Conservation (phyloP, 805 yeast species). For the Kluyveromyces starmeri region DNA sequence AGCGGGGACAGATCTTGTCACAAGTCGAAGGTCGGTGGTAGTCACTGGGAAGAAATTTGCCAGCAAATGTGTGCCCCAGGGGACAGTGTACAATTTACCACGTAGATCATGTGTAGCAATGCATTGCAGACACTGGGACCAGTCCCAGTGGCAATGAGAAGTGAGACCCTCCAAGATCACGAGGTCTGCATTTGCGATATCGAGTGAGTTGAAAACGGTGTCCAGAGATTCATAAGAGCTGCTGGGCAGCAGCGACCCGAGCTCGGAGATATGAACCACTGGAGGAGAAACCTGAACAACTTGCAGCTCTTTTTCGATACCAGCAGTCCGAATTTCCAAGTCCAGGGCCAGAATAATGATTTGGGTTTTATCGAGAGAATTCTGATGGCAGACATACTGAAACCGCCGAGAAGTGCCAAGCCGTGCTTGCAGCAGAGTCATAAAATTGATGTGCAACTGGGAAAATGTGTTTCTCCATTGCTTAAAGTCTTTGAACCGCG, state of each 20-base stretch:
- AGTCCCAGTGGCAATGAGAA: slow-evolving; percentile 1
- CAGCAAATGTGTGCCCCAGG: slow-evolving; percentile 2
- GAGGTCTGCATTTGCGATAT: background rate
- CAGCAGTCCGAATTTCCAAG: background rate
- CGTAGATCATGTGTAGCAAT: background rate
- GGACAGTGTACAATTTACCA: slow-evolving; percentile 1
- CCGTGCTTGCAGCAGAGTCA: slow-evolving; percentile 12
- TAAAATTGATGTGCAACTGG: slow-evolving; percentile 16
- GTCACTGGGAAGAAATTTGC: background rate
- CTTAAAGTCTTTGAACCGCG: slow-evolving; percentile 12
- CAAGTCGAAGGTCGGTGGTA: no score
- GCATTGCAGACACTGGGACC: slow-evolving; percentile 2
- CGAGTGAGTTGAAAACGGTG: no score
- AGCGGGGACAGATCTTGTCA: no score
- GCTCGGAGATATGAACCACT: no score
- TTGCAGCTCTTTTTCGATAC: background rate
- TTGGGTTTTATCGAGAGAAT: no score
- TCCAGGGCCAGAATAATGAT: slow-evolving; percentile 1
- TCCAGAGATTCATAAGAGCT: no score
- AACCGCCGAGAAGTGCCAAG: slow-evolving; percentile 4
- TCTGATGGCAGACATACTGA: slow-evolving; percentile 3
- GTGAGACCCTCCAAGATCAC: slow-evolving; percentile 4
- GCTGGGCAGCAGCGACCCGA: no score
- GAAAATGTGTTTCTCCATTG: slow-evolving; percentile 14
- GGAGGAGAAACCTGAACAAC: no score